Evolutionary conservation across 495 filamentous ascomycete genomes (phyloP).

Genomic region (Aspergillus heteromorphus): DNA sequence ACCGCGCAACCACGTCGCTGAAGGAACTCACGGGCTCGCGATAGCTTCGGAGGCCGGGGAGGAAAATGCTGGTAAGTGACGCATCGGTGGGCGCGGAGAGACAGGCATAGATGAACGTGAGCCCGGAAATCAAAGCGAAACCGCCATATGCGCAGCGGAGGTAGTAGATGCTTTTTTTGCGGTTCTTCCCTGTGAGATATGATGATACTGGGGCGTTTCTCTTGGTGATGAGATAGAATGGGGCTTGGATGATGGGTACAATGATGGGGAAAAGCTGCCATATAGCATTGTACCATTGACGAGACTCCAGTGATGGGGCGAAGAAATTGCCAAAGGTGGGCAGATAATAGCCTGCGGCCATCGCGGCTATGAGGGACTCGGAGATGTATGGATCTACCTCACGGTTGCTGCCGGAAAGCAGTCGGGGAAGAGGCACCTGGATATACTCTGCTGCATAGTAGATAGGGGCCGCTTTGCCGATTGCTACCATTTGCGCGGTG

Average conservation of each 20-base stretch:
- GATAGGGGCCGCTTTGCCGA: conserved; percentile 14
- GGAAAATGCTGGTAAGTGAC: conserved; percentile 4
- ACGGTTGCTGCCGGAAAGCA: conserved; percentile 1
- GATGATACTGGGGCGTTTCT: background rate
- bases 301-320: conserved; percentile 5
- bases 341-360: conserved; percentile 11
- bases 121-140: conserved; percentile 4
- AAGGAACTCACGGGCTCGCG: conserved; percentile 5
- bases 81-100: background rate
- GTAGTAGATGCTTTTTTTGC: background rate
- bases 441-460: conserved; percentile 16
- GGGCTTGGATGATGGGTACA: conserved; percentile 12
- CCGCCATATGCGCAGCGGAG: conserved; percentile 1
- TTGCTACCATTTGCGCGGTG: conserved; percentile 10
- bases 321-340: conserved; percentile 10
- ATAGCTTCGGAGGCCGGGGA: background rate
- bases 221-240: background rate
- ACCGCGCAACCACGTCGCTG: conserved; percentile 1
- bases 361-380: conserved; percentile 2
- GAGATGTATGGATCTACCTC: background rate
- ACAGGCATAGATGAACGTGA: conserved; percentile 8
- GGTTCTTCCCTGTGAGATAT: too few relatives aligned
- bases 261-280: conserved; percentile 21
- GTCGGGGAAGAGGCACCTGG: background rate
- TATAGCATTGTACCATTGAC: conserved; percentile 10